These are phyloP conservation scores for Tagetes erecta DNA, from an alignment of 129 eudicot genomes.

Conservation along the genomic window DNA sequence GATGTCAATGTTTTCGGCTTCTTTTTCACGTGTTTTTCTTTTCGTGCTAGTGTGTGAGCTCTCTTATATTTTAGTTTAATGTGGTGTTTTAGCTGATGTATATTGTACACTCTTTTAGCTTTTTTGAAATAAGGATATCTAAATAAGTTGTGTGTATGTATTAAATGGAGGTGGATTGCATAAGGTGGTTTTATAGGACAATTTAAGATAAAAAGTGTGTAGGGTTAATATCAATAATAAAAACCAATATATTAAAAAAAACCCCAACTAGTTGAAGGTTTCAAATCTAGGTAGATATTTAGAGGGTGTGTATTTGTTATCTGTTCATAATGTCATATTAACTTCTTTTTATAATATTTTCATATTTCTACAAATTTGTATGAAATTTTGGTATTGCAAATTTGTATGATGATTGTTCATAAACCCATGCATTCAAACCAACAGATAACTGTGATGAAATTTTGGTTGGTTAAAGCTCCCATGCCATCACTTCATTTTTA, in stretches of 20 bases:
- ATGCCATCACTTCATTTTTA: background rate
- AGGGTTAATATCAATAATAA: background rate
- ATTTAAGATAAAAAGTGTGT: background rate
- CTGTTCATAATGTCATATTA: no score
- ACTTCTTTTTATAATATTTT: no score
- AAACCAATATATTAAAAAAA: background rate
- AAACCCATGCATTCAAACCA: no score
- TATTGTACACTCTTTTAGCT: slow-evolving; percentile 26
- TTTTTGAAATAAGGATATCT: slow-evolving; percentile 36
- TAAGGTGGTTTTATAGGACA: background rate
- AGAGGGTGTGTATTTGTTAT: no score
- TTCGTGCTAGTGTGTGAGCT: slow-evolving; percentile 1
- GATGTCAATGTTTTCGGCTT: slow-evolving; percentile 18
- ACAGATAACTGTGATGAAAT: no score
- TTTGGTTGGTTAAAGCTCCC: no score
- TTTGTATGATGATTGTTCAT: background rate
- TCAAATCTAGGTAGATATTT: no score
- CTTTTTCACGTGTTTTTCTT: slow-evolving; percentile 12
- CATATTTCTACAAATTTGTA: no score
- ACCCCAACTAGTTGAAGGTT: no score
- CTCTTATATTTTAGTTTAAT: slow-evolving; percentile 19
- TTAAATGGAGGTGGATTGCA: background rate
- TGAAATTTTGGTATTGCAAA: background rate
- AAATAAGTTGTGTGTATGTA: slow-evolving; percentile 23
- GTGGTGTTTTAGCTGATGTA: slow-evolving; percentile 34